Conservation (phyloP, 768 basidiomycete species). For the Russula foetens region DNA sequence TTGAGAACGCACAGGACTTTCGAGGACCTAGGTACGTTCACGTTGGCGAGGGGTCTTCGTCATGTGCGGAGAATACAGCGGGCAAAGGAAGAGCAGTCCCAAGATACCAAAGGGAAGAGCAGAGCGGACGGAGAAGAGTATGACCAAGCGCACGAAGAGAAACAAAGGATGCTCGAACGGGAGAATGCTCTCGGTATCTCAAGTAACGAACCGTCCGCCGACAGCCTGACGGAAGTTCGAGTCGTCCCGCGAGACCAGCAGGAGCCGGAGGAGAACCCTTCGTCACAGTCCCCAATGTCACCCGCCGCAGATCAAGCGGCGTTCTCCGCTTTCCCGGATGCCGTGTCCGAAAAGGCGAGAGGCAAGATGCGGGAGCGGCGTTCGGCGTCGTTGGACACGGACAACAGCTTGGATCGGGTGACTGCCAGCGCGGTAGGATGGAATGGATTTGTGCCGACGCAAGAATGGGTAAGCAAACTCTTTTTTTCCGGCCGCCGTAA, state of each 20-base stretch:
- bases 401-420: constrained; percentile 50
- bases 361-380: constrained; percentile 85
- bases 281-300: constrained; percentile 34
- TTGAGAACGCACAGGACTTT: constrained; percentile 78
- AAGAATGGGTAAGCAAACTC: constrained; percentile 77
- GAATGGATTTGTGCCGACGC: constrained; percentile 91
- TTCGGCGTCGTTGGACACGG: constrained; percentile 44
- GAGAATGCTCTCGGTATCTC: constrained; percentile 31
- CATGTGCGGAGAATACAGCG: constrained; percentile 73
- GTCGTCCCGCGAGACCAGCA: constrained; percentile 24
- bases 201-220: constrained; percentile 13
- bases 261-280: constrained; percentile 18
- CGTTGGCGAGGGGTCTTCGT: constrained; percentile 72
- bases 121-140: constrained; percentile 31
- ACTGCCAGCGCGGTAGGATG: constrained; percentile 69
- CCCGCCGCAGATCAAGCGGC: constrained; percentile 33
- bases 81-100: constrained; percentile 58
- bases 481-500: no score
- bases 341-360: constrained; percentile 76
- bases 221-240: constrained; percentile 17
- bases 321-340: constrained; percentile 21
- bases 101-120: constrained; percentile 35
- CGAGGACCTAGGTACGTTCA: constrained; percentile 88
- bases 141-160: constrained; percentile 48
- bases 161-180: constrained; percentile 53